These are phyloP conservation scores for Pouteria glomerata DNA, from an alignment of 148 eudicot genomes.

Conservation along the genomic window DNA sequence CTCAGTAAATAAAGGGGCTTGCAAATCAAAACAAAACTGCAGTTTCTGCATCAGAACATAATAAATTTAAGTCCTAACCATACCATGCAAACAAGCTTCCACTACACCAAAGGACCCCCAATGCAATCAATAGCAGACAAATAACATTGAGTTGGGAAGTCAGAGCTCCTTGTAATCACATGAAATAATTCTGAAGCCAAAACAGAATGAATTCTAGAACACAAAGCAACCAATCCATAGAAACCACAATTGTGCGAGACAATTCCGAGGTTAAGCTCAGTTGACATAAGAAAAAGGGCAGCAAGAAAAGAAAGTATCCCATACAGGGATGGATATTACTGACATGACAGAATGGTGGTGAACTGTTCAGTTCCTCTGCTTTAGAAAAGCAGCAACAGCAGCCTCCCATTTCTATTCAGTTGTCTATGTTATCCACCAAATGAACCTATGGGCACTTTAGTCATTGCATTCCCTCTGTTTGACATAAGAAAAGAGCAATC, in stretches of 20 bases:
- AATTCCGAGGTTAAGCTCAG: too few species aligned
- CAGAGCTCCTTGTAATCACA: neutral
- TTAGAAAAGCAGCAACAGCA: slow-evolving; percentile 61
- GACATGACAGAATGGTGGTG: slow-evolving; percentile 60
- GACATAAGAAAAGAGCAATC: neutral
- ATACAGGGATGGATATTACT: slow-evolving; percentile 17
- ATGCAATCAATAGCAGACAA: too few species aligned
- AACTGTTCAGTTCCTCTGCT: slow-evolving; percentile 38
- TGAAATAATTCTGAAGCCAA: neutral
- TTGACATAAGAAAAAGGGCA: neutral
- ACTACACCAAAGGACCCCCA: too few species aligned
- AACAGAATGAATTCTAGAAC: neutral
- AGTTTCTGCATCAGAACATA: neutral
- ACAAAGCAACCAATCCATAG: neutral
- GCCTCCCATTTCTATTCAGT: slow-evolving; percentile 47
- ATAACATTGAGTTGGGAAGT: neutral
- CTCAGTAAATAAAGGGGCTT: neutral
- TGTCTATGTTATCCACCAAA: slow-evolving; percentile 24
- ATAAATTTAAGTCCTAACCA: neutral
- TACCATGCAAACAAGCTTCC: neutral
- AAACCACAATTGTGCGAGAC: neutral
- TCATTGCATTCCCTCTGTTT: slow-evolving; percentile 19
- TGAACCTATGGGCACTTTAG: slow-evolving; percentile 22
- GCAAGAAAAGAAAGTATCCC: neutral
- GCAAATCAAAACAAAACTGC: neutral